Conservation (phyloP, 495 filamentous ascomycete genomes). For the Terfezia claveryi region DNA sequence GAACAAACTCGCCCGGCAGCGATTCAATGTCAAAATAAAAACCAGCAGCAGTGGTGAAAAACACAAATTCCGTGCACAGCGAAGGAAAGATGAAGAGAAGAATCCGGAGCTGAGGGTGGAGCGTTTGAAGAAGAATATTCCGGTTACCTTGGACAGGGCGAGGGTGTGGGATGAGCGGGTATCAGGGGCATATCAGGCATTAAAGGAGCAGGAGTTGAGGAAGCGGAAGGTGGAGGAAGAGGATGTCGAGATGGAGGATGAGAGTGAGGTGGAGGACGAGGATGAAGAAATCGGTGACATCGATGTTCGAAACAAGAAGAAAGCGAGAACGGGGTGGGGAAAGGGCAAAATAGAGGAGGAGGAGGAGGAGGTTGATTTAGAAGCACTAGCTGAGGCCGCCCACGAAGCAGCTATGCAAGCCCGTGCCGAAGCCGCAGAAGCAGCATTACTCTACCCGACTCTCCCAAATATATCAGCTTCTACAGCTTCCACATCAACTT, state of each 20-base stretch:
- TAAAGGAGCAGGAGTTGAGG: conserved; percentile 44
- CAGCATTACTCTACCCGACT: conserved; percentile 38
- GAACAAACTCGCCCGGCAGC: conserved; percentile 59
- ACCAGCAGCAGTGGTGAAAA: conserved; percentile 44
- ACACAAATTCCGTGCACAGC: conserved; percentile 50
- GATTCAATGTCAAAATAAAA: conserved; percentile 58
- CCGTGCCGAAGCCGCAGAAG: conserved; percentile 19
- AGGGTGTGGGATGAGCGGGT: conserved; percentile 70
- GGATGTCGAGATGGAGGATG: conserved; percentile 14
- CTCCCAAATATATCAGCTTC: conserved; percentile 35
- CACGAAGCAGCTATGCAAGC: conserved; percentile 9
- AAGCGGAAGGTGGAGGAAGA: conserved; percentile 23
- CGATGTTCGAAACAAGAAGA: conserved; percentile 55
- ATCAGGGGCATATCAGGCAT: conserved; percentile 43
- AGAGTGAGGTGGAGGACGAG: conserved; percentile 21
- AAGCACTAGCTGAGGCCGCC: conserved; percentile 2
- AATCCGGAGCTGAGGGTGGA: conserved; percentile 53
- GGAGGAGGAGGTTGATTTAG: conserved; percentile 18
- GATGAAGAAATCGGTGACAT: conserved; percentile 31
- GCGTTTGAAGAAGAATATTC: conserved; percentile 54
- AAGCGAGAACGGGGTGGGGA: conserved; percentile 29
- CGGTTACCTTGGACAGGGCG: conserved; percentile 69
- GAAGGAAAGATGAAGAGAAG: conserved; percentile 65
- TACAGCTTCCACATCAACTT: conserved; percentile 23
- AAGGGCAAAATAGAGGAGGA: conserved; percentile 27